phyloP scores from a whole-genome alignment of 169 alveolate genomes.

The Amoebophrya sp. region DNA sequence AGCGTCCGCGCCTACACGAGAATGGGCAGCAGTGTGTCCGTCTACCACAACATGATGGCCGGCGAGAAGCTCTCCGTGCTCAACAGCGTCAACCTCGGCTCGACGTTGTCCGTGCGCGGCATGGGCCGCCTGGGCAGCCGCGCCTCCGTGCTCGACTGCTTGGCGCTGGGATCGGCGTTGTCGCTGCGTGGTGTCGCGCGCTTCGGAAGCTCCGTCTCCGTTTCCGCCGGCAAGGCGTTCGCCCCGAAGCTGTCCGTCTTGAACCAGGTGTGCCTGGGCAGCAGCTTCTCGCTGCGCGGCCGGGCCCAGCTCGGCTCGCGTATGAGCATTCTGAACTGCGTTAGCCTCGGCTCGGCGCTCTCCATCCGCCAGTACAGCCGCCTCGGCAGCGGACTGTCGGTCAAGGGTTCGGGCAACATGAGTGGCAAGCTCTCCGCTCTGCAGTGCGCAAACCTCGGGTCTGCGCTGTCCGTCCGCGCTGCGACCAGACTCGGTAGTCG shows the following conservation, averaged over 20 bases:
- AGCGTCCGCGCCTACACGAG: not conserved
- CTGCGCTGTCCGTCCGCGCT: too few relatives aligned
- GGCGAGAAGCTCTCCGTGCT: too few relatives aligned
- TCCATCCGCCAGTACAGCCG: too few relatives aligned
- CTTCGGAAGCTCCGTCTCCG: not conserved
- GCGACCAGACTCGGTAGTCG: conserved; percentile 3
- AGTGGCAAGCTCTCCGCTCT: too few relatives aligned
- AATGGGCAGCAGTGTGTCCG: not conserved
- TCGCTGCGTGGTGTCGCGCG: conserved; percentile 22
- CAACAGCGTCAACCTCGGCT: too few relatives aligned
- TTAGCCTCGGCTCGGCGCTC: not conserved
- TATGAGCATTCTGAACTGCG: not conserved
- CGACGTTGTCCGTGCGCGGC: conserved; percentile 21
- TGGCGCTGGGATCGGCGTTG: not conserved
- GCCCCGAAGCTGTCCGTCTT: not conserved
- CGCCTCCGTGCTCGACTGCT: not conserved
- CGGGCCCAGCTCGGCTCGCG: not conserved
- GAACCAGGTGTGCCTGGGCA: conserved; percentile 7
- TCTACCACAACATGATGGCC: not conserved
- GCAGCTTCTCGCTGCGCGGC: conserved; percentile 11
- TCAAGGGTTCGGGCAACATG: too few relatives aligned
- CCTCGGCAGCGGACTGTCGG: too few relatives aligned
- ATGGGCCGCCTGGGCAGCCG: conserved; percentile 17
- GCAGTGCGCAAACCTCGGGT: too few relatives aligned
- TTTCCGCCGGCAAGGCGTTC: not conserved